Base-by-base conservation (phyloP, 352 stramenopile species). In the Globisporangium canariense region DNA sequence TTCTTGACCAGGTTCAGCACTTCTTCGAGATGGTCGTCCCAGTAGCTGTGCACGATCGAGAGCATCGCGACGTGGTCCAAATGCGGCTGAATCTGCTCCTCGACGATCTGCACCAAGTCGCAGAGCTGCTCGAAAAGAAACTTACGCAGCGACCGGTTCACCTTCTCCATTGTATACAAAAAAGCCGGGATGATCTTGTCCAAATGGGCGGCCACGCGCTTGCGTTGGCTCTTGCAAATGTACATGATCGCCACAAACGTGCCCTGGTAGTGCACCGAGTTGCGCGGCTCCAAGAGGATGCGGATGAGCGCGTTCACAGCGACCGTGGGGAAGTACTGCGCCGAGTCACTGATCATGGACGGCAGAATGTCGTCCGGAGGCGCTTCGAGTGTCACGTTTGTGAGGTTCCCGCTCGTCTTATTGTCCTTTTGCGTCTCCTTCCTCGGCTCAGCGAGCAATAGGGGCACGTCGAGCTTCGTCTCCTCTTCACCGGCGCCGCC, bases 221-320 rank as follows among this genome's bases (percentile, higher is more conserved):
- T 85, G 0, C 95, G 93, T 40, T 99, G 87, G 52, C 87, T 96
- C 71, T 98, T 97, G 78, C 99, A 99, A 66, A 99, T 99, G 68
- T 98, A 98, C 86, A 99, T 99, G 56, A 99, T 95, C 20, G 97
- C 96, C 55, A 99, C 97, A 65, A 99, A 98, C 4, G 98, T 97
- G 60, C 97, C 97, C 34, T 97, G 89, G 69, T 99, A 98, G 60
- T 99, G 96, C 20, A 97, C 93, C 28, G 93, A 96, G 49, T 99
- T 92, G 32, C 93, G 96, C 38, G 93, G 82, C 69, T 99, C 97
- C 25, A 96, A 84, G n/a, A 99, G 87, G 58, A 99, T 98, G n/a
- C 92, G 83, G 62, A 99, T 98, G 32, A 99, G 80, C 28, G 97
- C 94, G 66, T 99, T 97, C 30, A 98, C 91, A 16, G 96, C 94